Base-by-base conservation (phyloP, 164 flowering plant genomes). In the Piper longum region DNA sequence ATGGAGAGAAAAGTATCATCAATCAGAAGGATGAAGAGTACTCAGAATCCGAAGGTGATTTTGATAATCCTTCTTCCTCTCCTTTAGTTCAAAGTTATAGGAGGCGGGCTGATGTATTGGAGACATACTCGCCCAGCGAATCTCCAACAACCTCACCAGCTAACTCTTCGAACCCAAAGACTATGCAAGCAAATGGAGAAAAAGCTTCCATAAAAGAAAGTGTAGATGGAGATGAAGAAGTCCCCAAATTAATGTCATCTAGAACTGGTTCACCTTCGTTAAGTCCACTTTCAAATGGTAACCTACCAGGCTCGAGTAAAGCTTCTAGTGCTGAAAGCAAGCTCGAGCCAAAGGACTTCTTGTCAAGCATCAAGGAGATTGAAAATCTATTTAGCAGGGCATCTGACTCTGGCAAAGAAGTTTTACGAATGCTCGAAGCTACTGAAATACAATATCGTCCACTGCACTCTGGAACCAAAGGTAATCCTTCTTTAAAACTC, bases 391-490 rank as follows among this genome's bases (percentile, higher is more conserved):
- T 93, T 68, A 52, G 68, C 16, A 80, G 80, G 73, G 99, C 96
- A 64, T 85, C 97, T 54, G 99, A 88, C 36, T 82, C 86, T 45
- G 96, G 99, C 60, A 82, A 76, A 79, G 95, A 90, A 75, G 89
- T 93, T 64, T 95, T 95, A 11, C 78, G 87, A 74, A 93, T 93
- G 99, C 92, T 93, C 60, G 99, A 93, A 75, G 97, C 96, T 48
- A 88, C 85, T 73, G 87, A 90, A 62, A 67, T 90, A 73, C 85
- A 81, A 69, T 85, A 82, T 54, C 95, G 86, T 62, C 97, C 95
- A 55, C 75, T 83, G 54, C 54, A 79, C 45, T 81, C 87, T 8
- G 83, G 77, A 43, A 80, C 74, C 75, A 83, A 81, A 76, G 79
- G 99, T 87, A 69, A 62, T 3, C 56, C 54, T 48, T 48, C 11